A percentile compares a stretch with the other conserved stretches of the same genome.
phyloP scores from a whole-genome alignment of 371 early-diverging fungal species.

The Rhizopus microsporus region DNA sequence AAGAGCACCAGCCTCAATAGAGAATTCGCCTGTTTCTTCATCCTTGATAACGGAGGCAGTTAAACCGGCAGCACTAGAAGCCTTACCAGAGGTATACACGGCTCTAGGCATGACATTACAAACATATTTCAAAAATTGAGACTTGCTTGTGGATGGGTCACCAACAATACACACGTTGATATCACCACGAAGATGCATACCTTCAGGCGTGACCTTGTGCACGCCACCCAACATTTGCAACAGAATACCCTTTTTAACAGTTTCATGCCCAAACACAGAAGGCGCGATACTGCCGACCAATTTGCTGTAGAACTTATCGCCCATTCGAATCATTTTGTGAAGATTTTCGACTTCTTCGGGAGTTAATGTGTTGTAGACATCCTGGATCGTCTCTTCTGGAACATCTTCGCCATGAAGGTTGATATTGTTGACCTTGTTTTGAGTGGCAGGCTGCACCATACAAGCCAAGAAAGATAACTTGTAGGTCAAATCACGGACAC shows the following conservation, averaged over 20 bases:
- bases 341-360: slow-evolving; percentile 79
- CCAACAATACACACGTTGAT: slow-evolving; percentile 99
- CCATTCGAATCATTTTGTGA: slow-evolving; percentile 67
- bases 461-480: slow-evolving; percentile 90
- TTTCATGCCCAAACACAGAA: slow-evolving; percentile 96
- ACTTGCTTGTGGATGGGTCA: slow-evolving; percentile 98
- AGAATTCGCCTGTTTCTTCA: slow-evolving; percentile 99
- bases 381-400: slow-evolving; percentile 60
- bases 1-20: slow-evolving; percentile 99
- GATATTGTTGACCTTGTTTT: slow-evolving; percentile 34
- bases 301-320: slow-evolving; percentile 66
- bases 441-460: slow-evolving; percentile 68
- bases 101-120: slow-evolving; percentile 89
- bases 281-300: slow-evolving; percentile 91
- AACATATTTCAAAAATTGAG: slow-evolving; percentile 96
- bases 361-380: slow-evolving; percentile 65
- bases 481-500: slow-evolving; percentile 92
- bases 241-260: slow-evolving; percentile 97
- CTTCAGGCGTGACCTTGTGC: slow-evolving; percentile 92
- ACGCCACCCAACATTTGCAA: slow-evolving; percentile 98
- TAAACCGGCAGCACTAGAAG: slow-evolving; percentile 98
- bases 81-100: slow-evolving; percentile 98
- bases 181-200: slow-evolving; percentile 96
- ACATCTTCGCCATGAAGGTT: slow-evolving; percentile 61
- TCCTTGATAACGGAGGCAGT: slow-evolving; percentile 99